phyloP scores from a whole-genome alignment of 2,329 filamentous ascomycete genomes.

The Volutella citrinella region DNA sequence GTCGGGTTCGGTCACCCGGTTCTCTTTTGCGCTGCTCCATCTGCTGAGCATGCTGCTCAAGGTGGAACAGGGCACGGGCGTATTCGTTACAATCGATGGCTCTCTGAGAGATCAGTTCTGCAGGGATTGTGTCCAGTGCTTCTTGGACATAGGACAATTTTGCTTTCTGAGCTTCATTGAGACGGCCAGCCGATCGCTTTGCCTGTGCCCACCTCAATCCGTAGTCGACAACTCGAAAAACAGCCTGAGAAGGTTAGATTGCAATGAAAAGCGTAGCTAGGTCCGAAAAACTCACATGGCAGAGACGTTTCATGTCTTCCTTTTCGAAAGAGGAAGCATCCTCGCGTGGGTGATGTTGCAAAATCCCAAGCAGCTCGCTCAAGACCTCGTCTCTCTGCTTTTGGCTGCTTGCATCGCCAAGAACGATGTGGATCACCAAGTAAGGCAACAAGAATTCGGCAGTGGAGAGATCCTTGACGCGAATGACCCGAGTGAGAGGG shows the following conservation, averaged over 20 bases:
- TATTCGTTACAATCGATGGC: conserved; percentile 95
- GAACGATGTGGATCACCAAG: conserved; percentile 75
- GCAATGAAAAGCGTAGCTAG: background rate
- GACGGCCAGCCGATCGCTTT: conserved; percentile 44
- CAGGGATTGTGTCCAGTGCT: conserved; percentile 63
- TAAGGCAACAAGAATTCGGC: conserved; percentile 88
- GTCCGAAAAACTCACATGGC: conserved; percentile 63
- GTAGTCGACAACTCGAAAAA: conserved; percentile 90
- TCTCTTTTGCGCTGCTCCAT: conserved; percentile 43
- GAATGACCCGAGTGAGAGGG: conserved; percentile 76
- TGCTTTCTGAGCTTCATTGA: conserved; percentile 41
- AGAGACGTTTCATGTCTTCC: conserved; percentile 80
- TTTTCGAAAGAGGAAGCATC: conserved; percentile 57
- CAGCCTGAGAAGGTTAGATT: conserved; percentile 53
- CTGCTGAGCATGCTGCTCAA: conserved; percentile 79
- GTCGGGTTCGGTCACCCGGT: conserved; percentile 54
- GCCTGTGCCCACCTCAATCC: conserved; percentile 85
- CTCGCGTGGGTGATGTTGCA: conserved; percentile 57
- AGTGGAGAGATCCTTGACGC: conserved; percentile 81
- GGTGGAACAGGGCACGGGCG: conserved; percentile 86
- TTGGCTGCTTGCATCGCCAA: conserved; percentile 62
- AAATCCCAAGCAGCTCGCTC: conserved; percentile 70
- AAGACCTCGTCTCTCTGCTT: conserved; percentile 63
- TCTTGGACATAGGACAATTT: conserved; percentile 48
- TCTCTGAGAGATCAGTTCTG: conserved; percentile 71